Conservation (phyloP, 805 yeast genomes). For the Ogataea paraovalis region DNA sequence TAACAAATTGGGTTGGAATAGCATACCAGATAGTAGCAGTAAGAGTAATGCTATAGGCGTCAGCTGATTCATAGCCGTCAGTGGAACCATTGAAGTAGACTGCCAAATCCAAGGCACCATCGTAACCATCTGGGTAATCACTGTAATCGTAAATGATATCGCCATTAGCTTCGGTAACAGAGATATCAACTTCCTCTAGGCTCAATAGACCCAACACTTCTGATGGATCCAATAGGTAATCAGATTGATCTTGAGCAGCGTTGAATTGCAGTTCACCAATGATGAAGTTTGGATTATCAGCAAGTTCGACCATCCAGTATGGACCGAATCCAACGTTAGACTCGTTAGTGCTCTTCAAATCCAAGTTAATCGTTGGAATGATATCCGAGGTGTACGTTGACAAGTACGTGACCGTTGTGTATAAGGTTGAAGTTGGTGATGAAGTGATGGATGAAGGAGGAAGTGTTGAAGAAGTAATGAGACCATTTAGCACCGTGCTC, state of each 20-base stretch:
- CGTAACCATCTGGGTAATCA: not conserved
- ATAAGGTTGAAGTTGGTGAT: not conserved
- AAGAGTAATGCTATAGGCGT: not conserved
- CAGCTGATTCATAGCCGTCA: not conserved
- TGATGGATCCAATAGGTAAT: not conserved
- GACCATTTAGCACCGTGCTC: not conserved
- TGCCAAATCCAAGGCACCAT: not conserved
- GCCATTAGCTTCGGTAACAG: not conserved
- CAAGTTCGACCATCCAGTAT: not conserved
- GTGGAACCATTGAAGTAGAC: not conserved
- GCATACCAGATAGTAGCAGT: conserved; percentile 1
- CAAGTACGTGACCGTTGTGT: not conserved
- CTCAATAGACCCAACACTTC: not conserved
- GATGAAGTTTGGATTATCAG: not conserved
- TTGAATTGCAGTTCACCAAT: not conserved
- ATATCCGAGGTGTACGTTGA: not conserved
- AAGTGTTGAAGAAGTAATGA: not conserved
- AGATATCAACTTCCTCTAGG: not conserved
- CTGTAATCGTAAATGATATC: not conserved
- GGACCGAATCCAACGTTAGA: not conserved
- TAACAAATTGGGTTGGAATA: not conserved
- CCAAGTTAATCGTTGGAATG: not conserved
- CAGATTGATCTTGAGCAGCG: not conserved
- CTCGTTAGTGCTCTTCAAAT: not conserved
- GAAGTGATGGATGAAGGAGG: not conserved